A percentile compares a stretch with the other conserved stretches of the same genome.
Evolutionary conservation across 257 asterid genomes (phyloP).

Genomic region (Solanum habrochaites): DNA sequence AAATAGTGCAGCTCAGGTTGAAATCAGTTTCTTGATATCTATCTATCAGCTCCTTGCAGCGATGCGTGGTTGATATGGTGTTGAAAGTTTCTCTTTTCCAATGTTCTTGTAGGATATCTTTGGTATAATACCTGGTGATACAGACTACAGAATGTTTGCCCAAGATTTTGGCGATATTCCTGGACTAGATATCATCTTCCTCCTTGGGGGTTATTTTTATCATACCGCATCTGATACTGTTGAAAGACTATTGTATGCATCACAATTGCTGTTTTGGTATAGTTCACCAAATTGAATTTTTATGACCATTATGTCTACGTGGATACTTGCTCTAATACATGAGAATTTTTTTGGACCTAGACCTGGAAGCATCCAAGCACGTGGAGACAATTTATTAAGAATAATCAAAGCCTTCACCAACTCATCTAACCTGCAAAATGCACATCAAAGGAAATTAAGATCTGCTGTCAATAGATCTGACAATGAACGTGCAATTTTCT

Average conservation of each 20-base stretch:
- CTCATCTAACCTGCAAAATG: constrained; percentile 67
- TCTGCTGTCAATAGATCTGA: constrained; percentile 25
- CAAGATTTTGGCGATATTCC: constrained; percentile 91
- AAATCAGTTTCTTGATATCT: neutral
- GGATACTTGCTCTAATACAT: constrained; percentile 17
- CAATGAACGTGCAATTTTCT: constrained; percentile 56
- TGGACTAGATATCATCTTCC: constrained; percentile 93
- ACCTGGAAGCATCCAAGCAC: constrained; percentile 99
- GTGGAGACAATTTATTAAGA: constrained; percentile 82
- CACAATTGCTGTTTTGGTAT: constrained; percentile 47
- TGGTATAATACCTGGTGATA: constrained; percentile 90
- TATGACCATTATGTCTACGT: neutral
- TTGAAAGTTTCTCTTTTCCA: neutral
- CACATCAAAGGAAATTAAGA: constrained; percentile 52
- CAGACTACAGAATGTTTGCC: constrained; percentile 93
- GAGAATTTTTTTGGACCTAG: constrained; percentile 23
- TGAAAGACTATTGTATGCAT: constrained; percentile 95
- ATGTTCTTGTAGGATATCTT: constrained; percentile 66
- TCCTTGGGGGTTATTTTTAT: constrained; percentile 91
- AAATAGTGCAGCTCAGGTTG: constrained; percentile 97
- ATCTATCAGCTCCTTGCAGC: neutral
- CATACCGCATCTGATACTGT: constrained; percentile 96
- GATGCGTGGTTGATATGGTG: neutral
- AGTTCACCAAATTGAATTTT: constrained; percentile 23
- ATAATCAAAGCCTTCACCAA: constrained; percentile 70